Percentiles rank a stretch among this genome's conserved stretches.
Conservation (phyloP, 371 early-diverging fungal species). For the Rhizopus arrhizus region DNA sequence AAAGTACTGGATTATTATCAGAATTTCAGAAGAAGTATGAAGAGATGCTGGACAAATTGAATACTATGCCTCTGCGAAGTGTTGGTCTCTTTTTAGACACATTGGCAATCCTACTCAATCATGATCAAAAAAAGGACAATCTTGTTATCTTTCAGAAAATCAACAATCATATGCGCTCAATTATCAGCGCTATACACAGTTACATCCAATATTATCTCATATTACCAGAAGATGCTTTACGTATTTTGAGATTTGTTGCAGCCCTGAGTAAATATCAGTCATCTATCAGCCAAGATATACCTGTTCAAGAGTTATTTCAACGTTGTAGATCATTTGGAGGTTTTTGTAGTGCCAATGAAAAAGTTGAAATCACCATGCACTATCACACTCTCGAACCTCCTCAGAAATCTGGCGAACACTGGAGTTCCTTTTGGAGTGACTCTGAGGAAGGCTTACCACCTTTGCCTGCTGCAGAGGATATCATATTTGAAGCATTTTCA, state of each 20-base stretch:
- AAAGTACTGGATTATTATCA: not conserved
- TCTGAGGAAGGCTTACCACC: not conserved
- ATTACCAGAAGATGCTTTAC: not conserved
- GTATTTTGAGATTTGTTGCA: not conserved
- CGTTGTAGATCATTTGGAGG: not conserved
- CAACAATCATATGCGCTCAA: not conserved
- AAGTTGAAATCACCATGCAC: not conserved
- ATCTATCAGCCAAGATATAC: not conserved
- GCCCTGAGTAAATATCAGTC: not conserved
- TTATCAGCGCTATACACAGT: not conserved
- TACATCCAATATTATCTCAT: not conserved
- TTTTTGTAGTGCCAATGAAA: not conserved
- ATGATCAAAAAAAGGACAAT: conserved; percentile 3
- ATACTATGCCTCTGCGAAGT: conserved; percentile 8
- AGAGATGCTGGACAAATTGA: not conserved
- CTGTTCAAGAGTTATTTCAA: not conserved
- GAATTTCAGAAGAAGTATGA: not conserved
- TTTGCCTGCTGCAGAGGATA: conserved; percentile 8
- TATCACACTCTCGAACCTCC: not conserved
- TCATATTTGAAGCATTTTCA: conserved; percentile 10
- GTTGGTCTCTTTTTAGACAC: conserved; percentile 23
- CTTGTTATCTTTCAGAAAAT: not conserved
- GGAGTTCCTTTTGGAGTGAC: not conserved
- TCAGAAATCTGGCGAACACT: not conserved
- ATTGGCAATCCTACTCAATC: conserved; percentile 8